These are phyloP conservation scores for Ceratocystis cacaofunesta DNA, from an alignment of 2,329 filamentous ascomycete species.

Conservation along the genomic window DNA sequence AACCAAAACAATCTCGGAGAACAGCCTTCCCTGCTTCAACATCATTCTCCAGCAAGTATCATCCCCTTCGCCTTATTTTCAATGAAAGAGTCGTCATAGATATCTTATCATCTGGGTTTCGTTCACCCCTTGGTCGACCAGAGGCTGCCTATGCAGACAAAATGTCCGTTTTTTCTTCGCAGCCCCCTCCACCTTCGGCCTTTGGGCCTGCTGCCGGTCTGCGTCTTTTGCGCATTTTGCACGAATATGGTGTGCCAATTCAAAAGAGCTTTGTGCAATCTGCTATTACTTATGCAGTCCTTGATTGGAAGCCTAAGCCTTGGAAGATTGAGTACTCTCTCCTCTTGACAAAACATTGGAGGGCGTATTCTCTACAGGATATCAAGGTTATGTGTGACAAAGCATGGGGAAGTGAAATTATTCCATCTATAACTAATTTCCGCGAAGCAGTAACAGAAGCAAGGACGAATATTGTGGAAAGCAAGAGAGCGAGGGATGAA, in stretches of 20 bases:
- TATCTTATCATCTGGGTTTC: conserved; percentile 9
- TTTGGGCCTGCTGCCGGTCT: conserved; percentile 15
- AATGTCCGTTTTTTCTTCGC: background rate
- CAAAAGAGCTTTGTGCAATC: conserved; percentile 2
- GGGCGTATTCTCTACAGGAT: conserved; percentile 9
- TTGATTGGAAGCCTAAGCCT: conserved; percentile 15
- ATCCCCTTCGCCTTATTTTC: conserved; percentile 14
- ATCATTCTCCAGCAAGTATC: conserved; percentile 10
- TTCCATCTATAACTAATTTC: conserved; percentile 7
- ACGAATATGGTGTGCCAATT: conserved; percentile 9
- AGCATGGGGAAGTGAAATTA: conserved; percentile 15
- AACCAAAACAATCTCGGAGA: background rate
- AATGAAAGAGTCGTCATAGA: conserved; percentile 14
- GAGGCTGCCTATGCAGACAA: background rate
- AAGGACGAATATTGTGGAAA: conserved; percentile 5
- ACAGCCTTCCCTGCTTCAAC: conserved; percentile 8
- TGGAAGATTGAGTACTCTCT: conserved; percentile 9
- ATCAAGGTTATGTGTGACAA: conserved; percentile 14
- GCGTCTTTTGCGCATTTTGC: conserved; percentile 9
- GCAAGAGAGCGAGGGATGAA: conserved; percentile 1
- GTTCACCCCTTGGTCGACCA: conserved; percentile 9
- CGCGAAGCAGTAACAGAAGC: conserved; percentile 4
- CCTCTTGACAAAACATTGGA: conserved; percentile 10
- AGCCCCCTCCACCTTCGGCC: background rate
- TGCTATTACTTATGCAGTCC: conserved; percentile 11